Base-by-base conservation (phyloP, 495 filamentous ascomycete species). In the Penicillium maclennaniae region DNA sequence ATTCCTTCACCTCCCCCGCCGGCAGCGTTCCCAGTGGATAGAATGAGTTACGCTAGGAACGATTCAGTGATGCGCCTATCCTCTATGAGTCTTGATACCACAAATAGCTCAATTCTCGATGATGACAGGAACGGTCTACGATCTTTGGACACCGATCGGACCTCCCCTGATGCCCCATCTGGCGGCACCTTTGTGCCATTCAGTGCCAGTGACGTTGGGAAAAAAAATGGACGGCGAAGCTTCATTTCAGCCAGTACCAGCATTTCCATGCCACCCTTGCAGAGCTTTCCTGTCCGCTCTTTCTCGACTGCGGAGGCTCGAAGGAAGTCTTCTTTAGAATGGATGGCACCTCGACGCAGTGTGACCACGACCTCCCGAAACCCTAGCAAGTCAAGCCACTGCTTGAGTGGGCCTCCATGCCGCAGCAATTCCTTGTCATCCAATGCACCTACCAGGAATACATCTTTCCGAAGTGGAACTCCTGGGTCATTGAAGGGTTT, bases 51-150 rank as follows among this genome's bases (percentile, higher is more conserved):
- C 20, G 62, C 69, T 16, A 63, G 66, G 44, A 76, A 78, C 41
- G 66, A 71, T 45, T 76, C 70, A 12, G 44, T 61, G 23, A 64
- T 70, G 56, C 66, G 74, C 6, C 58, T 73, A 21, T 79, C 77
- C 3, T 73, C 68, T 0, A 64, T 72, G 47, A 79, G 76, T 47
- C 50, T 78, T 1, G 70, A 77, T 46, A 79, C 75, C 7, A 75
- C 70, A 1, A 69, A 78, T 50, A 80, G 76, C 49, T 78, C 76
- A 2, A 75, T 79, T 38, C 53, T 80, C n/a, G 70, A 78, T 14
- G 77, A 74, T 27, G 62, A 61, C 28, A 47, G 55, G 43, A 56
- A 63, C 31, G 64, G 56, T 8, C 66, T 64, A 7, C 53, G 58
- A 14, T 69, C 65, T 0, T 45, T 54, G 10, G 68, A 73, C 20